Evolutionary conservation across 176 grass and related monocot species (phyloP), one percentile per base, ranked within the genome.

Genomic region (Oryza brachyantha): DNA sequence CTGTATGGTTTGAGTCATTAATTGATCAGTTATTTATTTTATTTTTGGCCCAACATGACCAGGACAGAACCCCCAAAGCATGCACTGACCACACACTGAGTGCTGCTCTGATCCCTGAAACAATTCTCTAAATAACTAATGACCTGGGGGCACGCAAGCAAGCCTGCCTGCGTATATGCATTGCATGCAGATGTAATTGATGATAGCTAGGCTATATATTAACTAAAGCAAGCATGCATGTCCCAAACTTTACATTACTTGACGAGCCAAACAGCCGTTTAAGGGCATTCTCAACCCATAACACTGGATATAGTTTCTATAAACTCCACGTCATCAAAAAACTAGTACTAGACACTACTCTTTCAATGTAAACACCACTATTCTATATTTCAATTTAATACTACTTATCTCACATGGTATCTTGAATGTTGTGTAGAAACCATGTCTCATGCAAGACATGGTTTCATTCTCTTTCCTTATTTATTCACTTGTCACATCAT

Each of bases 111-210:
- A 35, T 36, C 52, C 45, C 35, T 43, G 35, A 13, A 39, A 26
- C 40, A 70, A 40, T 41, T 27, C 29, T 57, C 37, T n/a, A 17
- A 75, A 48, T 81, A 76, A 81, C 63, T 52, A 86, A 86, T 61
- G 77, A 69, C 84, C 60, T 55, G 24, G 37, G 37, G n/a, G 31
- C 31, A 32, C n/a, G n/a, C 10, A 13, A 16, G 42, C 42, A 45
- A 50, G n/a, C n/a, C n/a, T n/a, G n/a, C n/a, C n/a, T n/a, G n/a
- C n/a, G n/a, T n/a, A n/a, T n/a, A n/a, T 52, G 52, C 52, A 57
- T 57, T 57, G 21, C 52, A 57, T 9, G 21, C 21, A 22, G 48
- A 52, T 52, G 48, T 52, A 52, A 52, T 8, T 52, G 21, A 57
- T n/a, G 52, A 57, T 24, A 57, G 21, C 22, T 2, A 9, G n/a